Conservation (phyloP, 345 rosid species). For the Pugionium cornutum region DNA sequence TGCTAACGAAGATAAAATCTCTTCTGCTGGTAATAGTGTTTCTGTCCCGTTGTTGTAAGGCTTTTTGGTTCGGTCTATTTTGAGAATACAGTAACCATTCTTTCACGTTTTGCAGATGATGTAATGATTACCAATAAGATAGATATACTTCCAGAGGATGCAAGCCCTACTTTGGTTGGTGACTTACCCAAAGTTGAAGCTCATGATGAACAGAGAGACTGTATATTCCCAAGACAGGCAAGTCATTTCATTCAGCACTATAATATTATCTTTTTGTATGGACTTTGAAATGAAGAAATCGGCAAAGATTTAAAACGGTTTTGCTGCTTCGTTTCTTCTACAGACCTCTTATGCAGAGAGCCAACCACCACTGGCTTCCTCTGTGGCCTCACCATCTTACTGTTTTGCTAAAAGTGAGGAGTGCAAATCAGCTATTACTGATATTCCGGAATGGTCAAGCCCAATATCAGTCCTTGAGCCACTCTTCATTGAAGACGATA, state of each 20-base stretch:
- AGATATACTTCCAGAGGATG: conserved; percentile 42
- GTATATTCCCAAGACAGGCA: conserved; percentile 30
- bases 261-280: background rate
- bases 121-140: conserved; percentile 38
- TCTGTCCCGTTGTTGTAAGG: conserved; percentile 15
- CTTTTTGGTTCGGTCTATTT: conserved; percentile 23
- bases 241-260: conserved; percentile 24
- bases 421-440: conserved; percentile 46
- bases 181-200: conserved; percentile 30
- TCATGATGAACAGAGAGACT: conserved; percentile 28
- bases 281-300: conserved; percentile 7
- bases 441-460: conserved; percentile 67
- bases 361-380: conserved; percentile 31
- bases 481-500: conserved; percentile 60
- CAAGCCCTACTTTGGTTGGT: conserved; percentile 28
- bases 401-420: conserved; percentile 49
- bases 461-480: conserved; percentile 94
- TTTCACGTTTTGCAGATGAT: conserved; percentile 45
- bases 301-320: conserved; percentile 4
- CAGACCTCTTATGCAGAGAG: conserved; percentile 38
- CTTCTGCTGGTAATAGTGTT: conserved; percentile 41
- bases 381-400: conserved; percentile 47
- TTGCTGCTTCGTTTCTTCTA: conserved; percentile 15
- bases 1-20: conserved; percentile 21
- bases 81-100: conserved; percentile 13